Evolutionary conservation across 257 asterid species (phyloP).

Genomic region (Ilex aquifolium): DNA sequence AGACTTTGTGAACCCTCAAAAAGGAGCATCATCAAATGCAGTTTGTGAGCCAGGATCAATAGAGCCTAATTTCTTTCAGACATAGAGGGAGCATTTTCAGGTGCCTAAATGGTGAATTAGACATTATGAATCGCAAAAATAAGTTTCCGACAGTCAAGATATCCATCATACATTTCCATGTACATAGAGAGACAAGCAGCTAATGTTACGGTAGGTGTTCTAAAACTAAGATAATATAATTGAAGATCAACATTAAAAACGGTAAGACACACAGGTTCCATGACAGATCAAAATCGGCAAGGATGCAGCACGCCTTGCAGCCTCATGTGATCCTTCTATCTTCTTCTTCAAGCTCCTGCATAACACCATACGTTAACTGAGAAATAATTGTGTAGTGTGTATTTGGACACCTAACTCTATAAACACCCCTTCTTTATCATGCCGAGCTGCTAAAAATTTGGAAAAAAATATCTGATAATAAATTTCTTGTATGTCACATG

Average conservation of each 20-base stretch:
- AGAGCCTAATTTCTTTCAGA: no score
- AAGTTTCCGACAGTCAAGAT: background rate
- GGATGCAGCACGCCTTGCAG: conserved; percentile 65
- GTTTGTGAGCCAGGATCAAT: no score
- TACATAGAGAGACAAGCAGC: background rate
- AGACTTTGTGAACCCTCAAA: background rate
- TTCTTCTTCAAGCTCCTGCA: conserved; percentile 53
- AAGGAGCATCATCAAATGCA: background rate
- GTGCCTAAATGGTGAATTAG: background rate
- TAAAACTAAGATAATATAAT: no score
- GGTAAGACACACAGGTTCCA: conserved; percentile 55
- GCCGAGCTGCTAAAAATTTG: background rate
- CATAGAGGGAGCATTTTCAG: background rate
- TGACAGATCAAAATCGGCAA: conserved; percentile 81
- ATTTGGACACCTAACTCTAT: background rate
- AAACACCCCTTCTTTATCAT: background rate
- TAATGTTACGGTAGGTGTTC: no score
- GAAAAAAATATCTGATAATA: no score
- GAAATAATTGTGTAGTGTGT: background rate
- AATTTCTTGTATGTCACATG: background rate
- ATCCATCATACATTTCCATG: background rate
- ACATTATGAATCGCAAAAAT: background rate
- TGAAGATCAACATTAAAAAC: no score
- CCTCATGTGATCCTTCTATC: conserved; percentile 48
- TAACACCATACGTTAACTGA: conserved; percentile 8